Conservation (phyloP, 1,139 yeast species). For the Yamadazyma aaseri region DNA sequence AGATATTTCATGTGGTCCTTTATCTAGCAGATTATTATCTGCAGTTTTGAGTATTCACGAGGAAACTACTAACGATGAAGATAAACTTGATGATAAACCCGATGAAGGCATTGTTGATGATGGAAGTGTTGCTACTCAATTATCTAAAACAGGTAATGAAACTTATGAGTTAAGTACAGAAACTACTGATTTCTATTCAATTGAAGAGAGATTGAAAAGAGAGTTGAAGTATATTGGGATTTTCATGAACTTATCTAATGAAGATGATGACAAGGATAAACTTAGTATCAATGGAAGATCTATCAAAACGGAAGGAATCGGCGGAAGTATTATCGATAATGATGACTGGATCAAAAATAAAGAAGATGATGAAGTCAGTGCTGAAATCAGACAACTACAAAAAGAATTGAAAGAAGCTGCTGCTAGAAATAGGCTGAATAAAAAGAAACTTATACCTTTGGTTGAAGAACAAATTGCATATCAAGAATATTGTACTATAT, state of each 20-base stretch:
- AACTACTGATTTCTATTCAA: constrained; percentile 62
- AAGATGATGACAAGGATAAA: constrained; percentile 22
- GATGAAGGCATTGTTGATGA: constrained; percentile 23
- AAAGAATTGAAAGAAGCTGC: constrained; percentile 62
- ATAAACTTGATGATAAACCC: constrained; percentile 10
- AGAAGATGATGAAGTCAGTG: constrained; percentile 94
- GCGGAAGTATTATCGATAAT: constrained; percentile 49
- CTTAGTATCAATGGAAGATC: constrained; percentile 23
- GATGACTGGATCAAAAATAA: constrained; percentile 76
- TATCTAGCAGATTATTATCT: constrained; percentile 78
- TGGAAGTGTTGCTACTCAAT: constrained; percentile 35
- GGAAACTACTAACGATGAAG: constrained; percentile 27
- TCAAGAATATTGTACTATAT: constrained; percentile 86
- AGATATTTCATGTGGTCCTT: constrained; percentile 86
- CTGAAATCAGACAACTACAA: constrained; percentile 77
- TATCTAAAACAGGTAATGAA: constrained; percentile 27
- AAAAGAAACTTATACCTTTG: constrained; percentile 63
- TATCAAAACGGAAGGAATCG: constrained; percentile 17
- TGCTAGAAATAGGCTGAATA: constrained; percentile 63
- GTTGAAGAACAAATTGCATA: constrained; percentile 93
- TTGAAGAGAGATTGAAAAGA: constrained; percentile 84
- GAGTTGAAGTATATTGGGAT: constrained; percentile 92
- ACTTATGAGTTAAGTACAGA: constrained; percentile 37
- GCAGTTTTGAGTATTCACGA: constrained; percentile 68
- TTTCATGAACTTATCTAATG: constrained; percentile 59